Evolutionary conservation across 1,284 basidiomycete species (phyloP), one percentile per base, ranked within the genome.

Genomic region (Cryptococcus sp.): DNA sequence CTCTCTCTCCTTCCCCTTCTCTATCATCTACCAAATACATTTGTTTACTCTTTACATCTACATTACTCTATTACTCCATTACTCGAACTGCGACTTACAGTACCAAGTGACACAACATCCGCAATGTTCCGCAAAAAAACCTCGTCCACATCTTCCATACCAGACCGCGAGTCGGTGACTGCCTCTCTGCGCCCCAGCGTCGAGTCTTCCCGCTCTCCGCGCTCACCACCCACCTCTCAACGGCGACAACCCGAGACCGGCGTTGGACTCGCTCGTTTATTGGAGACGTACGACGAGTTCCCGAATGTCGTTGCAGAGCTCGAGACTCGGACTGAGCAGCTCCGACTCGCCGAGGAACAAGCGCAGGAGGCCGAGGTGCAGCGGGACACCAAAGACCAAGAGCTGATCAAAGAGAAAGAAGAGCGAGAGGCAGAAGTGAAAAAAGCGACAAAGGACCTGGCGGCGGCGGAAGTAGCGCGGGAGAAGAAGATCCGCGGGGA

Each of bases 401-500:
- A 61, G 19, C 42, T 64, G 23, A 39, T 23, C 25, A 47, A 47
- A 15, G 62, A 64, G 45, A 51, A 56, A 13, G 42, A 61, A 45
- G 62, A 48, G 3, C 49, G 62, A 27, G 50, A 54, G 41, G 49
- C 22, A 22, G 62, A 57, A n/a, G 49, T 41, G 6, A 41, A 51
- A 20, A 53, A 53, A 11, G 66, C 61, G 3, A 49, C 56, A 20
- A 49, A 58, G 35, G 61, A 55, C 4, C 46, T 55, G 43, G 42
- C 41, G 41, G 48, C 50, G 19, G 62, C 62, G 3, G 59, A 61
- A 41, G 39, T 30, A 25, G 46, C 15, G 15, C 30, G 38, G 27
- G 66, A 67, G 35, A 62, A 65, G 46, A 62, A 60, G 43, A 55
- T 65, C 0, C 41, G 66, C 19, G 62, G 42, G 7, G 66, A 65